Conservation (phyloP, 805 yeast genomes). For the Saccharomycopsis lassenensis region DNA sequence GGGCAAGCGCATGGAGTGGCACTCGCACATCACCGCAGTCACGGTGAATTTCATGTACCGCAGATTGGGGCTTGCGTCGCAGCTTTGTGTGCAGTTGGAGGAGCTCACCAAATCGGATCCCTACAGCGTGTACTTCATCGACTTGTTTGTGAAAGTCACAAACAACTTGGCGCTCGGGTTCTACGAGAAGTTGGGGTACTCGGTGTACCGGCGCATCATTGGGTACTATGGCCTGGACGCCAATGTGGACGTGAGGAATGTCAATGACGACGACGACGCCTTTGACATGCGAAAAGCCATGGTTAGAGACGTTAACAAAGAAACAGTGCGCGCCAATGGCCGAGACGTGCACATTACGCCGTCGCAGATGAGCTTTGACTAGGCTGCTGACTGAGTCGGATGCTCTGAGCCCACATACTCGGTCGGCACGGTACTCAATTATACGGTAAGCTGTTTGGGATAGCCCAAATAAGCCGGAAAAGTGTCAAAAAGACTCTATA, state of each 20-base stretch:
- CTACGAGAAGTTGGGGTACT: slow-evolving; percentile 80
- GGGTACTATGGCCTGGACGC: slow-evolving; percentile 70
- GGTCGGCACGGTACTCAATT: no score
- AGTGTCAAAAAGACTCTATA: no score
- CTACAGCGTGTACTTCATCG: slow-evolving; percentile 74
- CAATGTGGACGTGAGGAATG: slow-evolving; percentile 25
- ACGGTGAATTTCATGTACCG: slow-evolving; percentile 78
- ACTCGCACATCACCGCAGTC: slow-evolving; percentile 92
- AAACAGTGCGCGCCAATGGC: slow-evolving; percentile 52
- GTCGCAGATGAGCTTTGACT: no score
- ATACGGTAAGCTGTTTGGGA: no score
- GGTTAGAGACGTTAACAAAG: slow-evolving; percentile 41
- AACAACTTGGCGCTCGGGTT: slow-evolving; percentile 69
- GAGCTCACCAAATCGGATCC: slow-evolving; percentile 68
- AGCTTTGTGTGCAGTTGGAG: slow-evolving; percentile 63
- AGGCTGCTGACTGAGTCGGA: no score
- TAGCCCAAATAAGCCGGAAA: no score
- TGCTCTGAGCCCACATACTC: no score
- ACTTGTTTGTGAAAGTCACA: slow-evolving; percentile 82
- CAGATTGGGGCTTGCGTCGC: slow-evolving; percentile 76
- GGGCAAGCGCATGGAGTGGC: slow-evolving; percentile 82
- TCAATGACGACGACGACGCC: slow-evolving; percentile 70
- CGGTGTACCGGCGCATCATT: slow-evolving; percentile 75
- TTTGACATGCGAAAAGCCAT: slow-evolving; percentile 72
- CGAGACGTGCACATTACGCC: slow-evolving; percentile 51